Base-by-base conservation (phyloP, 345 rosid species). In the Citrus inodora region DNA sequence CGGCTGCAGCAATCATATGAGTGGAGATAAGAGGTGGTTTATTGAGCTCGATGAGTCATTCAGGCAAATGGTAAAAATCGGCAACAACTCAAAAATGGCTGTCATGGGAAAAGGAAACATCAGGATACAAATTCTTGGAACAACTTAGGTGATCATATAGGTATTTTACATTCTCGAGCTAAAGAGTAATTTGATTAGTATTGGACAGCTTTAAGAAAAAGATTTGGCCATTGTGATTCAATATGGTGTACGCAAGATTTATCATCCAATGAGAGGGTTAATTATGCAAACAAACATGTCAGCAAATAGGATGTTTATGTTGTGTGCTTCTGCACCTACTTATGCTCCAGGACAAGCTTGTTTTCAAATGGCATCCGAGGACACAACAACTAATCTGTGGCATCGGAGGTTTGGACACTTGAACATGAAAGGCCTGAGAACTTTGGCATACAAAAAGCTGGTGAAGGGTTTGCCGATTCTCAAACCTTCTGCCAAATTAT, bases 221-320 rank as follows among this genome's bases (percentile, higher is more conserved):
- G 71, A 70, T 27, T n/a, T 60, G 16, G 28, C 48, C 2, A 48
- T 78, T 37, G 3, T 58, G 5, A 19, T 77, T 6, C 38, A 77
- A 68, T 21, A 68, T 32, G 67, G 74, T 9, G 35, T 9, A 3
- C 33, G 32, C 24, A 77, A 77, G 33, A 35, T 78, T 33, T 78
- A 48, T 25, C 42, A 72, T 5, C 21, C n/a, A n/a, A 9, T 65
- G 14, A 72, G 35, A 37, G 21, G 73, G 17, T 27, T 73, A 2
- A 65, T 73, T 19, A 35, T 73, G 32, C 11, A 69, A 4, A 71
- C 56, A 0, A 9, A 10, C 7, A 70, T 78, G 76, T 16, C 62
- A 33, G 13, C 78, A 63, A 79, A 79, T n/a, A 7, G 33, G 19
- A 72, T 78, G 62, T 69, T 69, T 32, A 9, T 27, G 14, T 19